Evolutionary conservation across 345 rosid species (phyloP).

Genomic region (Mallotus nudiflorus): DNA sequence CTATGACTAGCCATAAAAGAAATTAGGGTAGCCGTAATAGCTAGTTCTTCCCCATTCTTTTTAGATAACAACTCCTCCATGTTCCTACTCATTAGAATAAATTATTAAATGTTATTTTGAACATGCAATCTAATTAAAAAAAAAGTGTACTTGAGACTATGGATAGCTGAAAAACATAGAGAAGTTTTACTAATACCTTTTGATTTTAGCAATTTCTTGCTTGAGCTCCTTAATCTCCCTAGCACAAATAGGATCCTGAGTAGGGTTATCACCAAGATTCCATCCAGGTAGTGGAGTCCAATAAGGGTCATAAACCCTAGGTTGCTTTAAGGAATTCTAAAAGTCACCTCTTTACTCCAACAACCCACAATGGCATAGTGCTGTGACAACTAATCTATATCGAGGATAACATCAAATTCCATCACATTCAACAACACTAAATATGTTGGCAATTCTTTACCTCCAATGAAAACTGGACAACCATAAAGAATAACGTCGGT

Average conservation of each 20-base stretch:
- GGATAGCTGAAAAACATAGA: neutral
- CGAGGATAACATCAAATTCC: no score
- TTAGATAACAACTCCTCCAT: slow-evolving; percentile 44
- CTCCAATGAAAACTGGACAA: no score
- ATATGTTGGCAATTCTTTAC: no score
- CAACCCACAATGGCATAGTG: no score
- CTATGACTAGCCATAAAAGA: slow-evolving; percentile 42
- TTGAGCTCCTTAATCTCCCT: slow-evolving; percentile 57
- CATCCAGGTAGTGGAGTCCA: slow-evolving; percentile 98
- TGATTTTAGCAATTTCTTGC: slow-evolving; percentile 44
- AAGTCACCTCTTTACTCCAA: no score
- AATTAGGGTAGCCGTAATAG: slow-evolving; percentile 36
- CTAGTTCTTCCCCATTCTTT: slow-evolving; percentile 49
- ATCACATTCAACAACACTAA: no score
- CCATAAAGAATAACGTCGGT: no score
- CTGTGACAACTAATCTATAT: no score
- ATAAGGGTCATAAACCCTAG: slow-evolving; percentile 86
- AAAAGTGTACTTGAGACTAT: neutral
- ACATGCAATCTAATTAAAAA: neutral
- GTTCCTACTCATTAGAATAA: slow-evolving; percentile 36
- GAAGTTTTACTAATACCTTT: slow-evolving; percentile 48
- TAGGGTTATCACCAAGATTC: slow-evolving; percentile 80
- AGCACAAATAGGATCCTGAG: slow-evolving; percentile 80
- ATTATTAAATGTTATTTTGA: no score
- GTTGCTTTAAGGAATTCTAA: no score